A percentile compares a stretch with the other conserved stretches of the same genome.
Conservation (phyloP, 768 basidiomycete genomes). For the Boletus sp. region DNA sequence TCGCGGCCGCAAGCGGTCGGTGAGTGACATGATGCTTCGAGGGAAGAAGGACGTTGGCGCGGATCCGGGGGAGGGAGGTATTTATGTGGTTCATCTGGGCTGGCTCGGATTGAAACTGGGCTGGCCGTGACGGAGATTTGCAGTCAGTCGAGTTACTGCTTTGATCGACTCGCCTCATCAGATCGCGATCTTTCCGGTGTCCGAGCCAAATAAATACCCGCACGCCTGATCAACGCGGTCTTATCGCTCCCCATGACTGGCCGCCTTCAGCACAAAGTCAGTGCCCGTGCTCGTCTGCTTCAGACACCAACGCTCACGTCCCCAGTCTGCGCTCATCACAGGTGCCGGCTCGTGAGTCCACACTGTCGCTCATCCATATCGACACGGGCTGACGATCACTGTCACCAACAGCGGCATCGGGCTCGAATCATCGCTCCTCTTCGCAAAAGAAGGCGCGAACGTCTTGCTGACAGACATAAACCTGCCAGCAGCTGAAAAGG, state of each 20-base stretch:
- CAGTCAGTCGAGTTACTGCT: background rate
- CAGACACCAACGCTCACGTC: constrained; percentile 11
- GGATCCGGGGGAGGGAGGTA: constrained; percentile 4
- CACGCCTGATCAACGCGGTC: background rate
- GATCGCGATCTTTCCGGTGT: background rate
- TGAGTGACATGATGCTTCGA: constrained; percentile 21
- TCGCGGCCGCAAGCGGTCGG: constrained; percentile 33
- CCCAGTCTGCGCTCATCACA: constrained; percentile 74
- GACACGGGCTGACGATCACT: constrained; percentile 9
- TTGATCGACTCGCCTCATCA: background rate
- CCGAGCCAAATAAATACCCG: constrained; percentile 4
- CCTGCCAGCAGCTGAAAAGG: constrained; percentile 64
- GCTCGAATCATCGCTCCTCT: constrained; percentile 90
- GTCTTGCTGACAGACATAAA: constrained; percentile 90
- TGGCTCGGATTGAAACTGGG: constrained; percentile 19
- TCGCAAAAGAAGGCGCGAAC: constrained; percentile 92
- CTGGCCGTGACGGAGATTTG: background rate
- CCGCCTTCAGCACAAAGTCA: constrained; percentile 65
- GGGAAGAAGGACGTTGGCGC: background rate
- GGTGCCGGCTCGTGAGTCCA: constrained; percentile 80
- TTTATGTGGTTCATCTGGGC: constrained; percentile 19
- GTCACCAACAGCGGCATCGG: constrained; percentile 77
- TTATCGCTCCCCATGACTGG: constrained; percentile 47
- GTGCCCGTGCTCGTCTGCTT: background rate
- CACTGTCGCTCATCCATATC: background rate